phyloP scores from a whole-genome alignment of 495 filamentous ascomycete genomes.

The Neurospora sp. region DNA sequence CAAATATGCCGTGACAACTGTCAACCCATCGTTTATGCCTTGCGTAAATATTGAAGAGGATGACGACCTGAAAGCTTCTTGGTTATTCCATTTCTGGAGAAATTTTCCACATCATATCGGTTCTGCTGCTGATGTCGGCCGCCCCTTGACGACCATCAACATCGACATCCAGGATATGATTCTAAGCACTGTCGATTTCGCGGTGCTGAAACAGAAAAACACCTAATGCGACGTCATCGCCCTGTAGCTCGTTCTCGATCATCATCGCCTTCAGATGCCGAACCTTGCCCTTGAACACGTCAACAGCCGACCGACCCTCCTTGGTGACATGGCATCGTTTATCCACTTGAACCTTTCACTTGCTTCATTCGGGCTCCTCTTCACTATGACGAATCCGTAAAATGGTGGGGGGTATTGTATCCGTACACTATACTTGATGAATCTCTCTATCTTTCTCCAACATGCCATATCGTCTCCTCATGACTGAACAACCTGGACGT shows the following conservation, averaged over 20 bases:
- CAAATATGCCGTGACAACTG: not conserved
- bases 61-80: not conserved
- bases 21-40: not conserved
- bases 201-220: not conserved
- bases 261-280: not conserved
- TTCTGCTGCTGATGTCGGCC: not conserved
- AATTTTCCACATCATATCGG: not conserved
- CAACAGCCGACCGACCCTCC: not conserved
- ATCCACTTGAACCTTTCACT: not conserved
- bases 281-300: not conserved
- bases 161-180: not conserved
- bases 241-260: not conserved
- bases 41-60: not conserved
- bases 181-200: not conserved
- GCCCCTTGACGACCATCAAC: not conserved
- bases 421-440: not conserved
- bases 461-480: constrained; percentile 11
- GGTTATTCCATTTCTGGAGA: not conserved
- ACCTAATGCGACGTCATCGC: not conserved
- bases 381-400: not conserved
- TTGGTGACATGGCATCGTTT: not conserved
- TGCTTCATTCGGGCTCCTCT: not conserved
- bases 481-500: constrained; percentile 88
- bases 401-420: not conserved
- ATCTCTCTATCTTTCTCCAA: not conserved